phyloP scores from a whole-genome alignment of 2,329 filamentous ascomycete genomes.

The Fusarium mundagurra region DNA sequence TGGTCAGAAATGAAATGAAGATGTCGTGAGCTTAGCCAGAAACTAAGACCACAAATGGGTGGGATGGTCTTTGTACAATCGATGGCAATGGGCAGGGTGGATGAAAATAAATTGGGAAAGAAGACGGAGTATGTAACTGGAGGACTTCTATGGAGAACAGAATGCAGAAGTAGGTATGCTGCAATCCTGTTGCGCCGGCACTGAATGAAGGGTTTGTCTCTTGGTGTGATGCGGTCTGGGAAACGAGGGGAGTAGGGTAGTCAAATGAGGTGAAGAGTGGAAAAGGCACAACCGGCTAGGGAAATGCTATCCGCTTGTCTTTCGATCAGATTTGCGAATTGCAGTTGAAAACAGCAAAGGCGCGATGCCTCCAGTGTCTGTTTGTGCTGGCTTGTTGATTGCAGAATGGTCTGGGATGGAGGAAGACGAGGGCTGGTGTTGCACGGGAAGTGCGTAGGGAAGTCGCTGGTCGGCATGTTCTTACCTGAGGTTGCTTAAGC shows the following conservation, averaged over 20 bases:
- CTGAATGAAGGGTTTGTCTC: conserved; percentile 29
- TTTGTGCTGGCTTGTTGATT: conserved; percentile 21
- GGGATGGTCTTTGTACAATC: background rate
- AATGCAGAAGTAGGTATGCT: conserved; percentile 25
- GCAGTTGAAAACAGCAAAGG: conserved; percentile 16
- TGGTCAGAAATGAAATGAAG: background rate
- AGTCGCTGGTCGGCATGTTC: background rate
- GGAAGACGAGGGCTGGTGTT: conserved; percentile 21
- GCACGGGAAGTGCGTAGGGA: conserved; percentile 10
- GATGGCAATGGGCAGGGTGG: background rate
- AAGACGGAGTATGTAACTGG: background rate
- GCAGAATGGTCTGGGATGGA: conserved; percentile 3
- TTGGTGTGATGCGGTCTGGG: conserved; percentile 29
- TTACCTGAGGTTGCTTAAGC: conserved; percentile 18
- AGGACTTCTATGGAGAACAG: background rate
- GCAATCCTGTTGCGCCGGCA: conserved; percentile 30
- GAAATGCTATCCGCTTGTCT: conserved; percentile 20
- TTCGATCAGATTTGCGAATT: conserved; percentile 10
- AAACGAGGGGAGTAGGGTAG: conserved; percentile 26
- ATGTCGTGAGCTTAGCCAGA: background rate
- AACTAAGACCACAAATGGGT: background rate
- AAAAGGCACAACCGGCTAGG: conserved; percentile 4
- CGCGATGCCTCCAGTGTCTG: conserved; percentile 5
- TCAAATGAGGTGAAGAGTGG: conserved; percentile 1
- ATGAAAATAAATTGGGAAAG: background rate